Evolutionary conservation across 2,329 filamentous ascomycete genomes (phyloP), one percentile per base, ranked within the genome.

Genomic region (Colletotrichum sp.): DNA sequence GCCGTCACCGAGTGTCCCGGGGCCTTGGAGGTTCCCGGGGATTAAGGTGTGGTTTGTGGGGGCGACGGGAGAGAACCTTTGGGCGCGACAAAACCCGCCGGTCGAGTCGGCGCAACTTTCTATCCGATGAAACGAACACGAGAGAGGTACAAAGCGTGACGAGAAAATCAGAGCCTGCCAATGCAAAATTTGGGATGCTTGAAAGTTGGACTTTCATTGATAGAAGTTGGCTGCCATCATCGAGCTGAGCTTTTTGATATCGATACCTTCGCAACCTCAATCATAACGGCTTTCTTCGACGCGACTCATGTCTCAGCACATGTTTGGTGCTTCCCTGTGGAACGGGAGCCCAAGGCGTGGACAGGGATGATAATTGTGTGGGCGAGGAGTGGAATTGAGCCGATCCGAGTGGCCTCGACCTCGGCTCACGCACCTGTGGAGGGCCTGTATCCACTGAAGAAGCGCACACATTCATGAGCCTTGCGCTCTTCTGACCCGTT

Each of bases 71-170:
- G 36, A 63, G 71, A 74, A 71, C 1, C 66, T 34, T 74, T 34
- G 30, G 16, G 9, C 15, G 43, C 66, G n/a, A 74, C 55, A 39
- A 61, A 52, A 57, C 43, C 28, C 32, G 24, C 64, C 24, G 10
- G 30, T 28, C 39, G 67, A 75, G 61, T 67, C 72, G 72, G 72
- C 24, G 61, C 67, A 75, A 72, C 55, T 39, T 75, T 75, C 67
- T 67, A 30, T 67, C 72, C 72, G 72, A 71, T 15, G 8, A 32
- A 30, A 60, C n/a, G 21, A 18, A 34, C 4, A 0, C 26, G 26
- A 13, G 30, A 60, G 10, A 60, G 10, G 13, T 15, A 36, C 12
- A 36, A 16, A 36, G 16, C 13, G 52, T 13, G 21, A n/a, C 9
- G 6, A 2, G 16, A n/a, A n/a, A 21, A 9, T 10, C 16, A 16